Percentiles rank a stretch among this genome's conserved stretches.
Evolutionary conservation across 495 filamentous ascomycete species (phyloP).

Genomic region (Penicillium atrosanguineum): DNA sequence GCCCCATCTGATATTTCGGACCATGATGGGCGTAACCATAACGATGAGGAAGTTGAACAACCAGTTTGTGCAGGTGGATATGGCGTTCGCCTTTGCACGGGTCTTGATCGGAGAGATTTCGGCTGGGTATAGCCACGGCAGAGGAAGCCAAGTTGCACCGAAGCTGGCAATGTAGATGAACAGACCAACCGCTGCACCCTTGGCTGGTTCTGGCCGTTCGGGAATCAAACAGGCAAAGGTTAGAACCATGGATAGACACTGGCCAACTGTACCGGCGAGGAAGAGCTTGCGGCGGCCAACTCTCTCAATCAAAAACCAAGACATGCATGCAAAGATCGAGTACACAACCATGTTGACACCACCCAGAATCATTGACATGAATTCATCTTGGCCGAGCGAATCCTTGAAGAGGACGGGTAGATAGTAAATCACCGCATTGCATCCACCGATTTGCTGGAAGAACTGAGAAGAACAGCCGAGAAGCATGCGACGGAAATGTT

Average conservation of each 20-base stretch:
- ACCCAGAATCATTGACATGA: constrained; percentile 69
- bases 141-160: constrained; percentile 67
- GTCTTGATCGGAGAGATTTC: constrained; percentile 76
- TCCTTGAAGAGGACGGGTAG: constrained; percentile 73
- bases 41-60: constrained; percentile 79
- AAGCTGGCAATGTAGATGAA: constrained; percentile 80
- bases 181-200: constrained; percentile 71
- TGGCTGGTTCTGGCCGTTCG: constrained; percentile 48
- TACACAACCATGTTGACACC: constrained; percentile 87
- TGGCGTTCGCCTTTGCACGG: constrained; percentile 70
- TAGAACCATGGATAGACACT: constrained; percentile 69
- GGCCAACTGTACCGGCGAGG: constrained; percentile 65
- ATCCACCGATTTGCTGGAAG: constrained; percentile 74
- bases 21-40: constrained; percentile 77
- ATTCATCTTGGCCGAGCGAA: constrained; percentile 58
- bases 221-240: constrained; percentile 70
- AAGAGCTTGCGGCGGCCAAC: constrained; percentile 75
- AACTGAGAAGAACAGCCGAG: constrained; percentile 65
- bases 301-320: constrained; percentile 82
- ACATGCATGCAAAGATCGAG: constrained; percentile 70
- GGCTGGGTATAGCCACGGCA: constrained; percentile 59
- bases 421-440: constrained; percentile 87
- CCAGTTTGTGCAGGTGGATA: constrained; percentile 77
- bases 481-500: constrained; percentile 49
- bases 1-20: constrained; percentile 65